Evolutionary conservation across 345 rosid genomes (phyloP).

Genomic region (Eucalyptus curtisii): DNA sequence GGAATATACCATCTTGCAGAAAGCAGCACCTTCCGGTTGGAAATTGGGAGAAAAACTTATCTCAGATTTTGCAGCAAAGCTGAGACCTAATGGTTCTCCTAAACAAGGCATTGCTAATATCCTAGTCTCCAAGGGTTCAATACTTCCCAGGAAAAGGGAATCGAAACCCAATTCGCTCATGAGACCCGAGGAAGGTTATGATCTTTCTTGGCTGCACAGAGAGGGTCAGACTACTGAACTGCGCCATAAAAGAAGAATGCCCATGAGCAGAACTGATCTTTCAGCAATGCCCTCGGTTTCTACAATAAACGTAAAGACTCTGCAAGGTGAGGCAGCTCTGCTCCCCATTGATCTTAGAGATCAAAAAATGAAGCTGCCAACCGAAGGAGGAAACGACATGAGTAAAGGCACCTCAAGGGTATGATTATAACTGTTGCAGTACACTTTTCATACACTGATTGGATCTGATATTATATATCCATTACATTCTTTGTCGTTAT

Average conservation of each 20-base stretch:
- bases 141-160: neutral
- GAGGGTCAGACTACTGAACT: neutral
- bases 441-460: neutral
- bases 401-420: neutral
- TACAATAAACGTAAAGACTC: neutral
- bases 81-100: conserved; percentile 17
- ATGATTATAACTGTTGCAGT: neutral
- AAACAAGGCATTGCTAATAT: neutral
- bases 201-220: neutral
- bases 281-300: rapidly evolving
- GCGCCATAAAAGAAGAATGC: rapidly evolving
- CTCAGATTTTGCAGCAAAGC: conserved; percentile 30
- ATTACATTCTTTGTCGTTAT: neutral
- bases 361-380: neutral
- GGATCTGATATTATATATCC: neutral
- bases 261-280: neutral
- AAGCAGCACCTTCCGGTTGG: conserved; percentile 22
- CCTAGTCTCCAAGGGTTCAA: neutral
- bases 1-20: conserved; percentile 10
- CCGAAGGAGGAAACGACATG: rapidly evolving
- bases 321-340: neutral
- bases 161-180: rapidly evolving
- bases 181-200: neutral
- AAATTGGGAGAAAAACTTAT: conserved; percentile 45
- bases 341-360: neutral